phyloP scores from a whole-genome alignment of 805 yeast species.

The Candida insectorum region DNA sequence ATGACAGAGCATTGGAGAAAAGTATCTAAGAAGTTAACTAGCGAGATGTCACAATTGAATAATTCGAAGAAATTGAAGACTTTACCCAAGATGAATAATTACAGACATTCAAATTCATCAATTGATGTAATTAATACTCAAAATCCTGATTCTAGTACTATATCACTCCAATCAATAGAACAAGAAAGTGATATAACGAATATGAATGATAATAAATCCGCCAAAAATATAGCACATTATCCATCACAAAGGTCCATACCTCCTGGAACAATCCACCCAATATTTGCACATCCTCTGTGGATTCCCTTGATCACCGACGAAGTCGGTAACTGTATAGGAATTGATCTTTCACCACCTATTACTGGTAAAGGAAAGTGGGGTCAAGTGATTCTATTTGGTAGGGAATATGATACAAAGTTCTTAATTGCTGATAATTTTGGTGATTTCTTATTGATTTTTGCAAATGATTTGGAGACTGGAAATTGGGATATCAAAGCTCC shows the following conservation, averaged over 20 bases:
- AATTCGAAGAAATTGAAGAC: constrained; percentile 16
- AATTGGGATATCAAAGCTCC: constrained; percentile 67
- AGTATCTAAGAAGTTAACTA: constrained; percentile 47
- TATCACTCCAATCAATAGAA: constrained; percentile 2
- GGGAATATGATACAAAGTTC: constrained; percentile 88
- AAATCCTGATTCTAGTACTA: constrained; percentile 3
- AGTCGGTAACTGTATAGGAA: constrained; percentile 87
- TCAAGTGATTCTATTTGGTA: constrained; percentile 88
- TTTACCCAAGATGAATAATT: constrained; percentile 17
- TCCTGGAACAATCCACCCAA: constrained; percentile 64
- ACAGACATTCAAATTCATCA: constrained; percentile 3
- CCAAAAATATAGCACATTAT: constrained; percentile 2
- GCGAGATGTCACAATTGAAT: constrained; percentile 20
- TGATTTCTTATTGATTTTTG: constrained; percentile 76
- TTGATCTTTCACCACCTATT: constrained; percentile 70
- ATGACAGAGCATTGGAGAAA: constrained; percentile 85
- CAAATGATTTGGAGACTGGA: constrained; percentile 83
- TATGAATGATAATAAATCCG: neutral
- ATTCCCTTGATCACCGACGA: constrained; percentile 86
- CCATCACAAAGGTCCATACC: constrained; percentile 62
- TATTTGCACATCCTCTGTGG: constrained; percentile 91
- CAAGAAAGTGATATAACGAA: neutral
- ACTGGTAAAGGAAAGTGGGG: constrained; percentile 69
- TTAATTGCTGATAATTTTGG: constrained; percentile 88
- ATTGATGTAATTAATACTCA: constrained; percentile 6